These are phyloP conservation scores for Coleophoma eucalyptorum DNA, from an alignment of 2,329 filamentous ascomycete species.

Conservation along the genomic window DNA sequence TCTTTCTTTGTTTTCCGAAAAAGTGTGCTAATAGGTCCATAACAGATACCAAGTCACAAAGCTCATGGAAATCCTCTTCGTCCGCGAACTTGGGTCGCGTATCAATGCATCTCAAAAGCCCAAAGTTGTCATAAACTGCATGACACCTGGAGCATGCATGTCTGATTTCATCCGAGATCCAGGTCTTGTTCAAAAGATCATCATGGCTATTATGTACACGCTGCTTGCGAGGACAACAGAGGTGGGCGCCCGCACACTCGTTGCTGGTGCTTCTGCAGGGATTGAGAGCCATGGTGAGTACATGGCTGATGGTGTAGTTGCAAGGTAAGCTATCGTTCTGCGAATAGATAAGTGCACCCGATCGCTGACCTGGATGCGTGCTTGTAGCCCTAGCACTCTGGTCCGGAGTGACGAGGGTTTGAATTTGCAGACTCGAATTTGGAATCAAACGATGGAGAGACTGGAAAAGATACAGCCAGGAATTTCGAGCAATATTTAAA, in stretches of 20 bases:
- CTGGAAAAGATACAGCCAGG: slow-evolving; percentile 38
- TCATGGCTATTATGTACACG: slow-evolving; percentile 22
- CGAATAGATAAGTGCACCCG: not conserved
- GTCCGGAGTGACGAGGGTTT: slow-evolving; percentile 34
- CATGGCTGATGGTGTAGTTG: slow-evolving; percentile 31
- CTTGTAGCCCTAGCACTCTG: slow-evolving; percentile 28
- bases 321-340: slow-evolving; percentile 5
- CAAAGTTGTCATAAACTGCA: slow-evolving; percentile 42
- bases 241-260: slow-evolving; percentile 37
- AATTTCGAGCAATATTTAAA: slow-evolving; percentile 26
- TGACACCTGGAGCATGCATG: slow-evolving; percentile 50
- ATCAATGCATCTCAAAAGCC: slow-evolving; percentile 11
- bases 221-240: slow-evolving; percentile 39
- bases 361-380: not conserved
- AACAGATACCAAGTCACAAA: slow-evolving; percentile 40
- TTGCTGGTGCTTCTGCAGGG: slow-evolving; percentile 33
- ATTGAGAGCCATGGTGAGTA: slow-evolving; percentile 42
- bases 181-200: slow-evolving; percentile 1
- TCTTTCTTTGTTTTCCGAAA: not conserved
- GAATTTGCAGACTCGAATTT: slow-evolving; percentile 32
- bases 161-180: slow-evolving; percentile 38
- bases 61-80: slow-evolving; percentile 38
- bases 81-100: slow-evolving; percentile 32
- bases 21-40: not conserved
- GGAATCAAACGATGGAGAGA: slow-evolving; percentile 35